Evolutionary conservation across 2,329 filamentous ascomycete species (phyloP), one percentile per base, ranked within the genome.

Genomic region (Scortechinia acanthostroma): DNA sequence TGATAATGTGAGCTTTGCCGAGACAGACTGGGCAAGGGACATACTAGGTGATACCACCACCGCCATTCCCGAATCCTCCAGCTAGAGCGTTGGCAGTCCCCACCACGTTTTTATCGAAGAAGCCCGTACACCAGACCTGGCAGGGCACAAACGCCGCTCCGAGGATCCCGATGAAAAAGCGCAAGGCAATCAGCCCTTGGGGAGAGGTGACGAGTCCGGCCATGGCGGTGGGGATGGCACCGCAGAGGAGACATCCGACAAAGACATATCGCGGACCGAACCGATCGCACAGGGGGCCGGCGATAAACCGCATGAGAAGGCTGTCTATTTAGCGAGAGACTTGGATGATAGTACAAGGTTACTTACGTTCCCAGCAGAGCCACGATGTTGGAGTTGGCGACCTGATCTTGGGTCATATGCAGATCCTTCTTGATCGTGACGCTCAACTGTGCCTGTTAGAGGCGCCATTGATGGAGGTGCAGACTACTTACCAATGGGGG

Each of bases 81-180:
- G 89, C 84, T 16, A 95, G 65, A 2, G 88, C 85, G 58, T 95
- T 96, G 49, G 89, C 88, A 4, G 88, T 91, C 42, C 91, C 91
- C 16, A 95, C 86, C 20, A 95, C 75, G 55, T 91, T 93, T 69
- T 91, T 93, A 66, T 96, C 90, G 60, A 89, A 95, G 71, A 95
- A 95, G 0, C 84, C 88, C 0, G 89, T 95, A 6, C 85, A 88
- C 88, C 90, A 95, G 4, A 95, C 91, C 59, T 94, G 89, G 61
- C 89, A 95, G 13, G 87, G 87, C 0, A 91, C 87, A 54, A 91
- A 91, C 1, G 80, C 77, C 2, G 83, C 85, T 33, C 87, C 87
- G 0, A 91, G 76, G 40, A 91, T 83, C 48, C 86, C 86, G 50
- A 91, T 79, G 64, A 91, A 91, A 70, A 91, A 91, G 40, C 87